Evolutionary conservation across 2,329 filamentous ascomycete genomes (phyloP).

Genomic region (Cladosporium sp.): DNA sequence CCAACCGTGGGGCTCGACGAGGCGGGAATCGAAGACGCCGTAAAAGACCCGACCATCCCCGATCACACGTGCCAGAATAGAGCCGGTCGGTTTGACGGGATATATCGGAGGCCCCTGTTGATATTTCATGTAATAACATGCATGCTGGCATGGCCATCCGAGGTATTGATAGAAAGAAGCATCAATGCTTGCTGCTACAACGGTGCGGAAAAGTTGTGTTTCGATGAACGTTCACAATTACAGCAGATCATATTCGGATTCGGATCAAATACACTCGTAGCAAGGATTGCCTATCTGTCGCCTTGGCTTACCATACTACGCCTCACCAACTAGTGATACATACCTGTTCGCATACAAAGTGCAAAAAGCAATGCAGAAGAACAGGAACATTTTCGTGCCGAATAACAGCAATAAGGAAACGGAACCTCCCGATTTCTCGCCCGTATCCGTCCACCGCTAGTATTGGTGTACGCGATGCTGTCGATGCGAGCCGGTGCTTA

Average conservation of each 20-base stretch:
- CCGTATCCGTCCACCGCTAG: slow-evolving; percentile 1
- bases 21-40: neutral
- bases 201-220: neutral
- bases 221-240: neutral
- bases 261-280: neutral
- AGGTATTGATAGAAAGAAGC: neutral
- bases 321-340: slow-evolving; percentile 8
- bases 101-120: neutral
- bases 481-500: slow-evolving; percentile 36
- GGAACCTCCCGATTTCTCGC: slow-evolving; percentile 23
- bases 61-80: neutral
- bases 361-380: slow-evolving; percentile 9
- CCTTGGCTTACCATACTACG: neutral
- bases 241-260: neutral
- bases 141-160: neutral
- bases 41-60: slow-evolving; percentile 4
- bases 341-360: slow-evolving; percentile 2
- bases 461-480: slow-evolving; percentile 16
- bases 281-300: neutral
- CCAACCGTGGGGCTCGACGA: slow-evolving; percentile 1
- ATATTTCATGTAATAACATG: neutral
- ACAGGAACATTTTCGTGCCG: slow-evolving; percentile 1
- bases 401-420: slow-evolving; percentile 19
- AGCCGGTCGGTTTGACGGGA: neutral
- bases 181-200: neutral